Base-by-base conservation (phyloP, 306 rosid genomes). In the Quercus cerris region DNA sequence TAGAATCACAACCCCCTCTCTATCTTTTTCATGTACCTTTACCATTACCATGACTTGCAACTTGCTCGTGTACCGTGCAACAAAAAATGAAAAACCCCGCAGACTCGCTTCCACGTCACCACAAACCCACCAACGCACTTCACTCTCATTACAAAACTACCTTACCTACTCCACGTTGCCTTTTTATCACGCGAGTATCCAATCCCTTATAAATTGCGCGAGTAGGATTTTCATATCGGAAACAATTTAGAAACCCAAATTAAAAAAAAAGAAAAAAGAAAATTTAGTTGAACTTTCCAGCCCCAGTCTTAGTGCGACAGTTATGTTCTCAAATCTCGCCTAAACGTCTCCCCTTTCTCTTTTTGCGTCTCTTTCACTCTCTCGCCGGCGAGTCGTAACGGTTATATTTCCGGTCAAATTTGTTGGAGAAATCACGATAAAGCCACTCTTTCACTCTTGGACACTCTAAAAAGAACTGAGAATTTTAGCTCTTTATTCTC, bases 281-380 rank as follows among this genome's bases (percentile, higher is more conserved):
- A 67, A 7, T 7, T 78, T 56, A 22, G 70, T 33, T 30, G 27
- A 71, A 68, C 76, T 77, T 55, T 83, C 61, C 59, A 61, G 17
- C 31, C 49, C 44, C 76, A 74, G 15, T 81, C 58, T 38, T 80
- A 46, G 69, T 51, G 30, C 85, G 88, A 82, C 92, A 81, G 97
- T 91, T 88, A 88, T 80, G 73, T 85, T 91, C 90, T 78, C 75
- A 79, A 84, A 68, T 83, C 81, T 87, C 88, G 85, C 77, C 77
- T 69, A 8, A 44, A 70, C 77, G 14, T 22, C 73, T 61, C 55
- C 77, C 73, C 52, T 49, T 17, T 25, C 59, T 46, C 75, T 23
- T 1, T 22, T 71, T 59, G 5, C 30, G 27, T 59, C 78, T 19
- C 77, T 17, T 70, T 17, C 73, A 28, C 30, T 54, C 25, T 17